Conservation (phyloP, 2,329 filamentous ascomycete genomes). For the Ceratocystis cubensis region DNA sequence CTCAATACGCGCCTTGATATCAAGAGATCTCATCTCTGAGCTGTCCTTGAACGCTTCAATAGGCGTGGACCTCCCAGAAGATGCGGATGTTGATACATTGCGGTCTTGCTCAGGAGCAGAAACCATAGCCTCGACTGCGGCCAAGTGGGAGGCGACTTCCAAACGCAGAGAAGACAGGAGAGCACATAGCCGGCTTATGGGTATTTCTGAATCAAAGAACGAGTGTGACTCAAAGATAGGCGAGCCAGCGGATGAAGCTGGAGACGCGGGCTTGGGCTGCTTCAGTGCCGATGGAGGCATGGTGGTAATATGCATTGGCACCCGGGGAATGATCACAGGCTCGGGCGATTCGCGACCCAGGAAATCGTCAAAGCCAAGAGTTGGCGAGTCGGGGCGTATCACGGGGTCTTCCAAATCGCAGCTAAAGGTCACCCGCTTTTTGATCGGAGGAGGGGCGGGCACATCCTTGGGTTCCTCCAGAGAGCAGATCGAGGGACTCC, state of each 20-base stretch:
- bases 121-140: constrained; percentile 34
- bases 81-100: constrained; percentile 16
- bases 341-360: constrained; percentile 24
- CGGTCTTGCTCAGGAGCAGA: constrained; percentile 21
- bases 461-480: constrained; percentile 26
- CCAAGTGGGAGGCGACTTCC: constrained; percentile 39
- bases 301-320: constrained; percentile 20
- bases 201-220: constrained; percentile 31
- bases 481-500: constrained; percentile 34
- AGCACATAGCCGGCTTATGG: constrained; percentile 38
- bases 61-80: constrained; percentile 19
- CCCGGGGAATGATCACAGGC: constrained; percentile 18
- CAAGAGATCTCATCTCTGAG: constrained; percentile 31
- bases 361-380: constrained; percentile 41
- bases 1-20: constrained; percentile 42
- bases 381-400: constrained; percentile 48
- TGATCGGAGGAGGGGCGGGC: constrained; percentile 22
- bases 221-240: constrained; percentile 13
- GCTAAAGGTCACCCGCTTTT: constrained; percentile 32
- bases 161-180: constrained; percentile 37
- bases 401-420: constrained; percentile 33
- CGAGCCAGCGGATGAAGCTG: constrained; percentile 6
- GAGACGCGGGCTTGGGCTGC: constrained; percentile 18
- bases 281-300: constrained; percentile 20
- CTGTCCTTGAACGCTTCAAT: constrained; percentile 24